Conservation (phyloP, 176 grass and related monocot species). For the Bonia amplexicaulis region DNA sequence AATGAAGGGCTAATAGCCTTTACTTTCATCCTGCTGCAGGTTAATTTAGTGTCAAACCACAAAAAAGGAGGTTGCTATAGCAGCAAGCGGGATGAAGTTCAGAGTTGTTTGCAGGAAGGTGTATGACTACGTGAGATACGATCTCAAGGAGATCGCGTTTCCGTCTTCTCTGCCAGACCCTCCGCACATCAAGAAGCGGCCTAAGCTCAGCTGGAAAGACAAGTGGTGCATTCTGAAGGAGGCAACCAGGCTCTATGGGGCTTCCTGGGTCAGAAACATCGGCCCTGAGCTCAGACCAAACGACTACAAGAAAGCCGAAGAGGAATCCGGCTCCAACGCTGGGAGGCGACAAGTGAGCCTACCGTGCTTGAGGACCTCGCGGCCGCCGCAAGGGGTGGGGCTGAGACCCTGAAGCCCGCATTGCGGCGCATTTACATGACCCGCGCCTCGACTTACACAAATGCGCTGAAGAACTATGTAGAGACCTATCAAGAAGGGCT, state of each 20-base stretch:
- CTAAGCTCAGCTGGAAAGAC: constrained; percentile 40
- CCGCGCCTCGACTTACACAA: constrained; percentile 18
- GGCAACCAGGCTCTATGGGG: constrained; percentile 53
- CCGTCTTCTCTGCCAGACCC: constrained; percentile 65
- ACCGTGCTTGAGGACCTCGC: constrained; percentile 18
- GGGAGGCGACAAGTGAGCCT: not conserved
- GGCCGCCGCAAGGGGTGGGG: not conserved
- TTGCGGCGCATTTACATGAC: constrained; percentile 32
- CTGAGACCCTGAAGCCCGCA: constrained; percentile 15
- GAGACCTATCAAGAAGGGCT: constrained; percentile 38
- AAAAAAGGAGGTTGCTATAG: not conserved
- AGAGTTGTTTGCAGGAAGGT: constrained; percentile 53
- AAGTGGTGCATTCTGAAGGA: constrained; percentile 64
- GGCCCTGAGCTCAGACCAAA: constrained; percentile 54
- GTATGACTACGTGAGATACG: constrained; percentile 53
- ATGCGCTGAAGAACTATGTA: constrained; percentile 29
- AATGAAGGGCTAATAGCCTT: not conserved
- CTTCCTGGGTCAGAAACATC: constrained; percentile 43
- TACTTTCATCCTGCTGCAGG: not conserved
- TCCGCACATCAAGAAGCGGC: constrained; percentile 37
- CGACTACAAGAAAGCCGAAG: constrained; percentile 30
- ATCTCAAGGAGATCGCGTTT: constrained; percentile 77
- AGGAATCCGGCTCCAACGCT: not conserved
- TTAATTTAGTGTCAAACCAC: not conserved
- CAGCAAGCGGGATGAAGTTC: constrained; percentile 48